Evolutionary conservation across 2,329 filamentous ascomycete genomes (phyloP), one percentile per base, ranked within the genome.

Genomic region (Aspergillus quadrilineatus): DNA sequence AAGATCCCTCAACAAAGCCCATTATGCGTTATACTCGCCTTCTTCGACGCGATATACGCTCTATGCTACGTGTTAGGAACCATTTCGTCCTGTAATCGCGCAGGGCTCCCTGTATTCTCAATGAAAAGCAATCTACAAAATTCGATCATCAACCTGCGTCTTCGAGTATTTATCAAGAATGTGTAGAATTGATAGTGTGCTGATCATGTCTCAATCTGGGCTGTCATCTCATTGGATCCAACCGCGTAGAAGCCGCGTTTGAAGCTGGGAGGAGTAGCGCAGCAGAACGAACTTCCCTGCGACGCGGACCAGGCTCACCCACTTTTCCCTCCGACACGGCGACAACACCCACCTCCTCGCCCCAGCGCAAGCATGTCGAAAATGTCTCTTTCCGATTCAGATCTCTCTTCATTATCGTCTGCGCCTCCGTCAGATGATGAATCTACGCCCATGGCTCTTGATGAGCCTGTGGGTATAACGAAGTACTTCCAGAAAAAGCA

Each of bases 371-470:
- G 65, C 71, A 66, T 63, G 55, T 65, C 65, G 55, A 73, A 58
- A 63, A 76, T 76, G 72, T 71, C 73, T 50, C 81, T 81, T 74
- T 80, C 78, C 59, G 83, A 84, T 66, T 81, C 80, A 41, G 83
- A 85, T 58, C 79, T 81, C 41, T 82, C 82, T 28, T 80, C 79
- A 26, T 75, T 86, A 48, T 86, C 84, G 34, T 85, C 84, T 48
- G 79, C 82, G 46, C 82, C 82, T 12, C 79, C 82, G 22, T 80
- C 80, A 41, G 83, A 86, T 64, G 83, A 87, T 66, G 84, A 86
- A 65, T 69, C 71, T 15, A 67, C 72, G 59, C 67, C 70, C 14
- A 72, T 72, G 60, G 70, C 72, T 49, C 64, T 76, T 53, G 73
- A 77, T 47, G 71, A 74, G 61, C 70, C 70, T 32, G 67, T 70